Conservation (phyloP, 345 rosid genomes). For the Noccaea bulbosa region DNA sequence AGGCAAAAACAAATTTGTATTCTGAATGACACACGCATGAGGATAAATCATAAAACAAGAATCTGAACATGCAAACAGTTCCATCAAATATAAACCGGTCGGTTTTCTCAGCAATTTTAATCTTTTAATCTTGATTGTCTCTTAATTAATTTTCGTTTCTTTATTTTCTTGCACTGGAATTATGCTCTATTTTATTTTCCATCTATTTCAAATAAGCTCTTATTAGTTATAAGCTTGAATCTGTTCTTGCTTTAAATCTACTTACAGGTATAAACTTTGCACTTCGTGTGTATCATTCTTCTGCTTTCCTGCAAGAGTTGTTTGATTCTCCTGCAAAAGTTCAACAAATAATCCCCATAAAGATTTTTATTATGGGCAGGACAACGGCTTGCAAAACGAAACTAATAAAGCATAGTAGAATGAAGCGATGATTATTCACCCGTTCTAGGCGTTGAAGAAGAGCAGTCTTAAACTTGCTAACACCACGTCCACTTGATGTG, state of each 20-base stretch:
- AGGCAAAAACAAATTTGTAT: neutral
- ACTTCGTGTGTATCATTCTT: slow-evolving; percentile 93
- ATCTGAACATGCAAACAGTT: slow-evolving; percentile 8
- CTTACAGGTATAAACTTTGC: slow-evolving; percentile 70
- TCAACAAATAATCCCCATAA: neutral
- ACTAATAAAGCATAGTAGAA: slow-evolving; percentile 13
- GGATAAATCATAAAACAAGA: neutral
- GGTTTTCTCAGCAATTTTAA: slow-evolving; percentile 86
- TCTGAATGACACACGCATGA: neutral
- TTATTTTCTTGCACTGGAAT: slow-evolving; percentile 65
- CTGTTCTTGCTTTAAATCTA: too few relatives aligned
- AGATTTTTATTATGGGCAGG: too few relatives aligned
- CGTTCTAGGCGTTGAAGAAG: slow-evolving; percentile 78
- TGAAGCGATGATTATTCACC: slow-evolving; percentile 46
- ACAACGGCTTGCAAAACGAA: neutral
- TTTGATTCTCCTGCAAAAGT: slow-evolving; percentile 77
- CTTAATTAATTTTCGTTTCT: too few relatives aligned
- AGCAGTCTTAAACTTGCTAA: slow-evolving; percentile 81
- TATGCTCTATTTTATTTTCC: neutral
- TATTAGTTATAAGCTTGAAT: too few relatives aligned
- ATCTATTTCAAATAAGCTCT: too few relatives aligned
- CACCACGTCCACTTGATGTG: slow-evolving; percentile 84
- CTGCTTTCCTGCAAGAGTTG: slow-evolving; percentile 76
- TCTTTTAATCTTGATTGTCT: too few relatives aligned
- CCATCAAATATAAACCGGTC: slow-evolving; percentile 51